Conservation (phyloP, 176 grass and related monocot genomes). For the Avena insularis region DNA sequence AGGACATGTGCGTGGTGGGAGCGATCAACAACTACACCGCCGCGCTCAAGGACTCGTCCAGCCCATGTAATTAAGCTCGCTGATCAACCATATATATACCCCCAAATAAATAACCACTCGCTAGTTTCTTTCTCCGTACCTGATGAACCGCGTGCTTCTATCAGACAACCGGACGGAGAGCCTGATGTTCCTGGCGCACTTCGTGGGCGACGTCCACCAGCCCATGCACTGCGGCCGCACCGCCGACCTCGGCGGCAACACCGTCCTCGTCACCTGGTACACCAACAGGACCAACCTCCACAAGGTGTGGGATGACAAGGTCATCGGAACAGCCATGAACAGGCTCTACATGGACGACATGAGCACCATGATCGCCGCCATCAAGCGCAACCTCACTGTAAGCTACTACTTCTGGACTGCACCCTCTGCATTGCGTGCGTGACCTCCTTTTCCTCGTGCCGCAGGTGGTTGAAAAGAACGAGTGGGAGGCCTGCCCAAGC, state of each 20-base stretch:
- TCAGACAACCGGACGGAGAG: constrained; percentile 57
- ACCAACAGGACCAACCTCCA: constrained; percentile 66
- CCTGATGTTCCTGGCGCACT: constrained; percentile 74
- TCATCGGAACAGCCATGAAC: constrained; percentile 79
- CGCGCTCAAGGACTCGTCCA: constrained; percentile 42
- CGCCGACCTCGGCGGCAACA: constrained; percentile 59
- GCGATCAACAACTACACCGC: constrained; percentile 78
- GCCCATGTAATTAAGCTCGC: constrained; percentile 37
- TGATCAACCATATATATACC: background rate
- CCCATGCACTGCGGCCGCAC: constrained; percentile 58
- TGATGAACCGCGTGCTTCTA: background rate
- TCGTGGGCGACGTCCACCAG: constrained; percentile 75
- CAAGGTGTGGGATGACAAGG: constrained; percentile 75
- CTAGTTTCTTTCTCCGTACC: background rate
- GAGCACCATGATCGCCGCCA: constrained; percentile 66
- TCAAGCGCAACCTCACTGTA: constrained; percentile 78
- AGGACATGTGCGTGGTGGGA: constrained; percentile 65
- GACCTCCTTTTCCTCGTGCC: no score
- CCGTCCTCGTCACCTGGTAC: constrained; percentile 64
- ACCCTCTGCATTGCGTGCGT: background rate
- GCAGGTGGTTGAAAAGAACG: constrained; percentile 28
- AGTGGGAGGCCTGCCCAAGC: constrained; percentile 56
- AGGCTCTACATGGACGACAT: constrained; percentile 70
- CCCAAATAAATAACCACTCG: no score
- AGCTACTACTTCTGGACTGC: background rate